phyloP scores from a whole-genome alignment of 2,329 filamentous ascomycete species.

The Aspergillus ochraceoroseus region DNA sequence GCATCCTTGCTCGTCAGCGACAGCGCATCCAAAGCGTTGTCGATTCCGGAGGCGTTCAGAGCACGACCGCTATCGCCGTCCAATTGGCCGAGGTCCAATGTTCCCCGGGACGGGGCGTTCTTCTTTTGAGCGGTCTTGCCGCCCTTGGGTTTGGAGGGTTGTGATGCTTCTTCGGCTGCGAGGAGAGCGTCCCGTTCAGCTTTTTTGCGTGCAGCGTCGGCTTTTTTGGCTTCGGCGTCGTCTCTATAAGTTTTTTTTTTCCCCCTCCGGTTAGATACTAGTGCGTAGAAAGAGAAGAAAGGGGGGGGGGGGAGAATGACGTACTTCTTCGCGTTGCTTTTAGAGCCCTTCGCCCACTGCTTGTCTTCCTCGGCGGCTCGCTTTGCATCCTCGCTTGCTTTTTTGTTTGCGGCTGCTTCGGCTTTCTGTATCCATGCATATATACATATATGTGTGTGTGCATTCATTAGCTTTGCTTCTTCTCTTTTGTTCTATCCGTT shows the following conservation, averaged over 20 bases:
- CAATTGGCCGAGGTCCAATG: slow-evolving; percentile 68
- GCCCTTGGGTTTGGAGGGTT: slow-evolving; percentile 59
- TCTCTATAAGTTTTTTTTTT: slow-evolving; percentile 53
- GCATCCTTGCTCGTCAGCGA: slow-evolving; percentile 57
- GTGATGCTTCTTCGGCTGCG: slow-evolving; percentile 72
- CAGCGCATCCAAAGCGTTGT: slow-evolving; percentile 86
- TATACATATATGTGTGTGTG: too few species aligned
- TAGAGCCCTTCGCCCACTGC: slow-evolving; percentile 81
- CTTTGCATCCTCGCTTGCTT: slow-evolving; percentile 64
- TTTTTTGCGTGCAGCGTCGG: slow-evolving; percentile 79
- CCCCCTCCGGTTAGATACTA: background rate
- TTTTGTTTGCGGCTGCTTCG: slow-evolving; percentile 75
- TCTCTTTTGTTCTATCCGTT: too few species aligned
- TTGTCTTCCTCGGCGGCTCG: slow-evolving; percentile 63
- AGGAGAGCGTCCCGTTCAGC: slow-evolving; percentile 81
- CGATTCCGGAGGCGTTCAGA: slow-evolving; percentile 81
- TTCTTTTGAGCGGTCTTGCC: slow-evolving; percentile 50
- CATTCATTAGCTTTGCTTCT: too few species aligned
- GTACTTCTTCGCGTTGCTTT: slow-evolving; percentile 82
- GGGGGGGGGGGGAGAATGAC: slow-evolving; percentile 28
- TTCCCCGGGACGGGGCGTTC: slow-evolving; percentile 21
- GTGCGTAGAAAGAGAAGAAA: background rate
- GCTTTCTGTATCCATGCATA: slow-evolving; percentile 72
- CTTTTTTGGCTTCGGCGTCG: slow-evolving; percentile 75
- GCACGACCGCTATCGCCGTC: slow-evolving; percentile 56